Percentiles rank a stretch among this genome's conserved stretches.
These are phyloP conservation scores for Didymella arachidicola DNA, from an alignment of 2,329 filamentous ascomycete species.

Conservation along the genomic window DNA sequence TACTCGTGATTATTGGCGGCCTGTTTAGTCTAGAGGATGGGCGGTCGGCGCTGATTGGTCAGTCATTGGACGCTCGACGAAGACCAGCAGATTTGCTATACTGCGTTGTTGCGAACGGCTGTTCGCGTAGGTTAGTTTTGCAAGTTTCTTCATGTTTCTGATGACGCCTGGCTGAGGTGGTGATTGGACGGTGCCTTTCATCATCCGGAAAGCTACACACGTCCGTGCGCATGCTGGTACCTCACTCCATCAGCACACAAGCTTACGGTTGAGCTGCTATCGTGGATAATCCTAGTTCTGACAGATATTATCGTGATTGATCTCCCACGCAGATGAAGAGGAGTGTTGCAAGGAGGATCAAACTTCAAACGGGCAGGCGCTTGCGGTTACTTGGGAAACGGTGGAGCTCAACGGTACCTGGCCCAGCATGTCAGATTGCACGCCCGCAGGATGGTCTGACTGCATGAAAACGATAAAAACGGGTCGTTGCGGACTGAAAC, in stretches of 20 bases:
- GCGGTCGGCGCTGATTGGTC: background rate
- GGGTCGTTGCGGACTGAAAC: conserved; percentile 23
- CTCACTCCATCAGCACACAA: conserved; percentile 4
- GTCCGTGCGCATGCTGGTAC: conserved; percentile 11
- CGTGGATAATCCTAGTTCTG: background rate
- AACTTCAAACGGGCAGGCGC: background rate
- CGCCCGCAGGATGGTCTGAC: conserved; percentile 17
- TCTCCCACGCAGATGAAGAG: too few species aligned
- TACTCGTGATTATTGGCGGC: too few species aligned
- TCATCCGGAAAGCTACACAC: conserved; percentile 14
- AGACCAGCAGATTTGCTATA: background rate
- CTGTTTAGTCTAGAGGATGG: too few species aligned
- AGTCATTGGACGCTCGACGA: background rate
- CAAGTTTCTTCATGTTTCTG: conserved; percentile 12
- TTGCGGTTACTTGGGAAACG: conserved; percentile 15
- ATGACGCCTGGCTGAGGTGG: background rate
- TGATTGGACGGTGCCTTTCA: conserved; percentile 10
- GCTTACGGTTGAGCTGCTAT: background rate
- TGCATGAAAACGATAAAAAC: conserved; percentile 23
- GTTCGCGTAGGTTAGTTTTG: background rate
- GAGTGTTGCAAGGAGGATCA: background rate
- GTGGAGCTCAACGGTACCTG: conserved; percentile 8
- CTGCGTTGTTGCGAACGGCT: background rate
- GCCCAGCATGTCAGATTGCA: conserved; percentile 15
- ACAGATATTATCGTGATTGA: too few species aligned